Percentiles rank a stretch among this genome's conserved stretches.
Conservation (phyloP, 371 early-diverging fungal genomes). For the Mucor velutinosus region DNA sequence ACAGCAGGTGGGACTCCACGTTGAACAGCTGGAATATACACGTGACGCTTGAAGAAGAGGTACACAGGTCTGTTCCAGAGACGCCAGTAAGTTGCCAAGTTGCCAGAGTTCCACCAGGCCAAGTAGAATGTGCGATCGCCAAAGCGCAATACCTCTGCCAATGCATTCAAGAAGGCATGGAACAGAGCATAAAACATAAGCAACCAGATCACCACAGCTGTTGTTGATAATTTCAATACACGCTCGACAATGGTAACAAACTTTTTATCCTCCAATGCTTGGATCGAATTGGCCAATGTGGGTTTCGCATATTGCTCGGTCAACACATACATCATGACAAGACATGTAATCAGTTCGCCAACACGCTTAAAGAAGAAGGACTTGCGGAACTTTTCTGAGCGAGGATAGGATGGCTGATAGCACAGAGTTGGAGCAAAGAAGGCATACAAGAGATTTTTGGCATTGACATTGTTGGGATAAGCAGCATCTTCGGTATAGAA, state of each 20-base stretch:
- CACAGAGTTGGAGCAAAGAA: slow-evolving; percentile 85
- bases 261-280: slow-evolving; percentile 70
- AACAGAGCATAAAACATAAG: slow-evolving; percentile 91
- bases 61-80: slow-evolving; percentile 92
- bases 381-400: slow-evolving; percentile 65
- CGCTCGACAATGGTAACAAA: slow-evolving; percentile 77
- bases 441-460: slow-evolving; percentile 75
- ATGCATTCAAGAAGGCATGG: slow-evolving; percentile 79
- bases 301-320: slow-evolving; percentile 86
- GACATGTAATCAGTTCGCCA: slow-evolving; percentile 64
- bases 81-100: slow-evolving; percentile 86
- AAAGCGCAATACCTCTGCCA: slow-evolving; percentile 85
- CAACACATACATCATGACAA: slow-evolving; percentile 80
- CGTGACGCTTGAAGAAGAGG: slow-evolving; percentile 86
- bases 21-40: slow-evolving; percentile 67
- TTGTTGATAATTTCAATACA: slow-evolving; percentile 81
- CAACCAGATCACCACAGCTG: slow-evolving; percentile 84
- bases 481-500: slow-evolving; percentile 52
- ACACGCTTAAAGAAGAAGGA: slow-evolving; percentile 82
- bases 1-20: slow-evolving; percentile 51
- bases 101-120: slow-evolving; percentile 91
- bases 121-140: slow-evolving; percentile 91
- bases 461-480: slow-evolving; percentile 80
- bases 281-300: slow-evolving; percentile 80
- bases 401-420: slow-evolving; percentile 89